phyloP scores from a whole-genome alignment of 257 asterid species.

The Knoxia roxburghii region DNA sequence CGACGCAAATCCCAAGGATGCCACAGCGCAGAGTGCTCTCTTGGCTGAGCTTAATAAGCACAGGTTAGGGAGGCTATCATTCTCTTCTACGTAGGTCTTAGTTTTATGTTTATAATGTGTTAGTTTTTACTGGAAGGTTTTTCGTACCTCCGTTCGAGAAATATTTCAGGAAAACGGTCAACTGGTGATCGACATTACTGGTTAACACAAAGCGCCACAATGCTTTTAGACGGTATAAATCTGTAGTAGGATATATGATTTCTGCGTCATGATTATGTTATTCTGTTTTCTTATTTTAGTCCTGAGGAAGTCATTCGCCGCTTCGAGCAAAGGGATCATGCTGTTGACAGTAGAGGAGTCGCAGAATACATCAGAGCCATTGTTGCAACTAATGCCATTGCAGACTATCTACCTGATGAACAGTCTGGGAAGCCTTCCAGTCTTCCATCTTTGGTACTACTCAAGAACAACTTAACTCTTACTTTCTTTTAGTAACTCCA shows the following conservation, averaged over 20 bases:
- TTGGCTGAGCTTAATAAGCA: conserved; percentile 82
- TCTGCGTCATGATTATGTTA: conserved; percentile 20
- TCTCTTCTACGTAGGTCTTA: background rate
- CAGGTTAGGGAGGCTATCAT: conserved; percentile 32
- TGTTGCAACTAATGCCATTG: conserved; percentile 69
- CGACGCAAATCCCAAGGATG: conserved; percentile 71
- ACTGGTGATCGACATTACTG: background rate
- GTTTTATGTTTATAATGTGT: background rate
- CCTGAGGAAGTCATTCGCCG: conserved; percentile 94
- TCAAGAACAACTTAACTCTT: too few species aligned
- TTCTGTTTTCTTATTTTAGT: conserved; percentile 34
- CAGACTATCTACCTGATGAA: conserved; percentile 91
- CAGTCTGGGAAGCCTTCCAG: conserved; percentile 86
- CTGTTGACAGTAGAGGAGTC: conserved; percentile 91
- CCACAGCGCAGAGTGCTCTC: conserved; percentile 66
- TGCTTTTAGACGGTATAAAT: too few species aligned
- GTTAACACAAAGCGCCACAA: background rate
- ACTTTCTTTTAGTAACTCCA: conserved; percentile 1
- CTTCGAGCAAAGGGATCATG: conserved; percentile 84
- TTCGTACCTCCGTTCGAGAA: background rate
- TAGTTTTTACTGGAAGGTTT: too few species aligned
- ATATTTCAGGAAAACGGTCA: background rate
- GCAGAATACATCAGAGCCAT: conserved; percentile 87
- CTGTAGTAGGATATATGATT: too few species aligned
- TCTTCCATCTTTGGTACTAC: conserved; percentile 87